Base-by-base conservation (phyloP, 345 rosid species). In the Brassica rapa region DNA sequence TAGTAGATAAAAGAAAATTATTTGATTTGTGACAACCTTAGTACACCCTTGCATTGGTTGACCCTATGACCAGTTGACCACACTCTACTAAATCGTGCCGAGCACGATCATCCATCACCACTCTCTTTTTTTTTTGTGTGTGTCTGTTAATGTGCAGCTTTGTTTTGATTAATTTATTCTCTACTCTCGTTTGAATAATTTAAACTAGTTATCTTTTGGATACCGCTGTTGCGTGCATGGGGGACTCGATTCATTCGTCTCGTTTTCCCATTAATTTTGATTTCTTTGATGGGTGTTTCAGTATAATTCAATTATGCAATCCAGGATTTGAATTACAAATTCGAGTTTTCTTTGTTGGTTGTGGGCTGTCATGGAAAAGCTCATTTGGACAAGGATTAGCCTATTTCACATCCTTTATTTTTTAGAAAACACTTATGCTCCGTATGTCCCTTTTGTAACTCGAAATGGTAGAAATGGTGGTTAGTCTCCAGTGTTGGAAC, bases 1-100 rank as follows among this genome's bases (percentile, higher is more conserved):
- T 19, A 19, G 9, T 8, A 23, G 66, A 62, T 62, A 2, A 56
- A 21, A 19, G 4, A 55, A n/a, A 63, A 64, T 19, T 2, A 25
- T 71, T 33, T 71, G 35, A 68, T 68, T 23, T 37, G n/a, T 57
- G 73, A 76, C 79, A 76, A 68, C 79, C 73, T 76, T 68, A 60
- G 27, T 74, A 64, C 78, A 75, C 19, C 78, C 79, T 76, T 69
- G 53, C 65, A 25, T 62, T 4, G 32, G 60, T 70, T 77, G 56
- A 70, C 57, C 27, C 37, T 60, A 27, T 29, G 68, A 68, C 39
- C 29, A 19, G 21, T 19, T 19, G 21, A 19, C 37, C 33, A 4
- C 33, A 57, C 62, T 70, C 6, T 35, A 68, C 70, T 70, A 8
- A 33, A 70, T 70, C 71, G 80, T 77, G 80, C 75, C n/a, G 0